phyloP scores from a whole-genome alignment of 2,329 filamentous ascomycete genomes.

The Chalaropsis thielavioides region DNA sequence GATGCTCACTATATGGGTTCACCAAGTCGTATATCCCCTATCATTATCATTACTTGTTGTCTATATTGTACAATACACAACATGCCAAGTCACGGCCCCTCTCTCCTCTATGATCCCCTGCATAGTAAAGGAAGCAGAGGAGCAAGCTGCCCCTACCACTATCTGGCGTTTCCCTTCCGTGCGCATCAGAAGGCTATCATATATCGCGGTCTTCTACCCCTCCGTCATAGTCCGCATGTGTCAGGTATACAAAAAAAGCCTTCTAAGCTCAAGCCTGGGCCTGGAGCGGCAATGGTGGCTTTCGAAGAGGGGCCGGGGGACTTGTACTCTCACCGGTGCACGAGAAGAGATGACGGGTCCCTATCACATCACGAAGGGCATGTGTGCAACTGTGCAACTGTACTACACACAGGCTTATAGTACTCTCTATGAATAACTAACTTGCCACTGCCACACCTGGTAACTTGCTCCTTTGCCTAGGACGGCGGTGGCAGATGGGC shows the following conservation, averaged over 20 bases:
- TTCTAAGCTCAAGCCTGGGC: background rate
- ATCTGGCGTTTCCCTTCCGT: background rate
- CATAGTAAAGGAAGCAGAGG: background rate
- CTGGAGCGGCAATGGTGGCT: no score
- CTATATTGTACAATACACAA: background rate
- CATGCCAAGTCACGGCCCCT: background rate
- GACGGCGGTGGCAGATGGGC: background rate
- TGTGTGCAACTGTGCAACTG: no score
- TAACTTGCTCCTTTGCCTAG: no score
- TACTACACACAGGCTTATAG: no score
- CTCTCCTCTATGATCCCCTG: background rate
- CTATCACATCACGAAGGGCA: no score
- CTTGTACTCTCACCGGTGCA: no score
- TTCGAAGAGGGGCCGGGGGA: no score
- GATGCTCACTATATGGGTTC: no score
- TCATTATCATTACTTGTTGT: no score
- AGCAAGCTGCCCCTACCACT: constrained; percentile 1
- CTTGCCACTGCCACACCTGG: no score
- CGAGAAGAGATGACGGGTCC: no score
- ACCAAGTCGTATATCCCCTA: background rate
- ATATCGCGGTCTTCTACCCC: background rate
- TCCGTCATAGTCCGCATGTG: background rate
- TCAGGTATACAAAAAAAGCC: background rate
- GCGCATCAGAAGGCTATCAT: background rate
- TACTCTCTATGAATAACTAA: no score